A percentile compares a stretch with the other conserved stretches of the same genome.
Evolutionary conservation across 2,329 filamentous ascomycete species (phyloP).

Genomic region (Pezicula carpinea): DNA sequence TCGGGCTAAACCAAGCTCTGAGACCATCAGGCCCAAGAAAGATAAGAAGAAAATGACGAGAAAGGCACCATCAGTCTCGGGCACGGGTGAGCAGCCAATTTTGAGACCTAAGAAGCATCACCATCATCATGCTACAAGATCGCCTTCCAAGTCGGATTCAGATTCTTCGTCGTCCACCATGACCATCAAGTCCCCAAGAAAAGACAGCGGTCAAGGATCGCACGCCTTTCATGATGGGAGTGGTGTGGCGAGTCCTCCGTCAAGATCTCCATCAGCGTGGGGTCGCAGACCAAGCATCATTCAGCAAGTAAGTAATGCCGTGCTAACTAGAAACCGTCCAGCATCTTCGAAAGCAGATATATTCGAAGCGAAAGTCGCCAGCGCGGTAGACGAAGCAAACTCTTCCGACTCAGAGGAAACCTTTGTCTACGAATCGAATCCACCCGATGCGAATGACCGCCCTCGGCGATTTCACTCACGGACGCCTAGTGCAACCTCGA

Average conservation of each 20-base stretch:
- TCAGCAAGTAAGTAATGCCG: constrained; percentile 33
- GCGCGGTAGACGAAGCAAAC: constrained; percentile 90
- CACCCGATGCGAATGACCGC: constrained; percentile 60
- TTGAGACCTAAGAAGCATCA: constrained; percentile 31
- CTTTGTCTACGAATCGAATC: constrained; percentile 98
- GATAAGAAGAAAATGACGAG: constrained; percentile 78
- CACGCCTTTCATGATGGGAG: constrained; percentile 16
- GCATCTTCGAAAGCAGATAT: constrained; percentile 95
- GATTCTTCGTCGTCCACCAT: constrained; percentile 13
- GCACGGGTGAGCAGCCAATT: constrained; percentile 59
- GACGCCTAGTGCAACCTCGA: constrained; percentile 89
- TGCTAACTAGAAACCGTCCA: constrained; percentile 45
- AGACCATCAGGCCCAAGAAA: constrained; percentile 92
- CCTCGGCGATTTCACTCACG: constrained; percentile 83
- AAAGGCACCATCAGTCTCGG: constrained; percentile 69
- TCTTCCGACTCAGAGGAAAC: constrained; percentile 98
- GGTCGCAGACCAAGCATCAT: constrained; percentile 34
- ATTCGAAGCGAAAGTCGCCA: constrained; percentile 95
- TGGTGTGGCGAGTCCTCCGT: constrained; percentile 20
- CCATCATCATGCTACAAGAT: constrained; percentile 35
- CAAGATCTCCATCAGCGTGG: constrained; percentile 20
- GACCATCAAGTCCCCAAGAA: constrained; percentile 11
- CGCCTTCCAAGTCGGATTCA: constrained; percentile 16
- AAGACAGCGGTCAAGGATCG: constrained; percentile 23
- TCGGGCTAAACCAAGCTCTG: constrained; percentile 82